A percentile compares a stretch with the other conserved stretches of the same genome.
These are phyloP conservation scores for Tetracentron sinense DNA, from an alignment of 164 flowering plant species.

Conservation along the genomic window DNA sequence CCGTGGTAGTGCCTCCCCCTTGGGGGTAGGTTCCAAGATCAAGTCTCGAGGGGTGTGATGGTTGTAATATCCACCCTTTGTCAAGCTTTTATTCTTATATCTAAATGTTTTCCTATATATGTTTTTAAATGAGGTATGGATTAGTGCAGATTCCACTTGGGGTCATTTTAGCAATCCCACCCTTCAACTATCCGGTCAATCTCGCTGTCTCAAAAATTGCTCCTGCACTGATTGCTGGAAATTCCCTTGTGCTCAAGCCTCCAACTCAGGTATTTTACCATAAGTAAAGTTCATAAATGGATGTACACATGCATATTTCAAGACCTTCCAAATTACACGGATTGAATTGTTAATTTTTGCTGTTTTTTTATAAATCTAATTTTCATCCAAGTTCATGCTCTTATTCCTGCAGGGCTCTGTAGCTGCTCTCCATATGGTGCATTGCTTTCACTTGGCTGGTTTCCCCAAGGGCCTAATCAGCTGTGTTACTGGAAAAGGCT, in stretches of 20 bases:
- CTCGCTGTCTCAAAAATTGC: conserved; percentile 96
- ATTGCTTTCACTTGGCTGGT: conserved; percentile 97
- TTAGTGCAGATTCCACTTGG: conserved; percentile 98
- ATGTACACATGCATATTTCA: background rate
- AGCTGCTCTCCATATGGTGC: conserved; percentile 92
- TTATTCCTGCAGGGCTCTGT: conserved; percentile 68
- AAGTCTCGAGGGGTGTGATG: too few species aligned
- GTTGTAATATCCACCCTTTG: too few species aligned
- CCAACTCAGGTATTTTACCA: conserved; percentile 80
- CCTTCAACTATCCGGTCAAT: conserved; percentile 97
- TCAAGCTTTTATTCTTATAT: too few species aligned
- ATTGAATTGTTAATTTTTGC: background rate
- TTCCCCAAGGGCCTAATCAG: conserved; percentile 96
- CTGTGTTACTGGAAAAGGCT: conserved; percentile 95
- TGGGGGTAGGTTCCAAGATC: too few species aligned
- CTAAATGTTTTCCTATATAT: too few species aligned
- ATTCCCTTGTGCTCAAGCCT: conserved; percentile 92
- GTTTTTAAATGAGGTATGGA: too few species aligned
- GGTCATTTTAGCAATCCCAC: conserved; percentile 93
- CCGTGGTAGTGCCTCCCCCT: too few species aligned
- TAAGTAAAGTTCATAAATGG: background rate
- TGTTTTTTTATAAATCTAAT: background rate
- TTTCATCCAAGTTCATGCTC: background rate
- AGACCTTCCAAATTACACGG: too few species aligned
- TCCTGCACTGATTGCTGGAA: conserved; percentile 95